A percentile compares a stretch with the other conserved stretches of the same genome.
Evolutionary conservation across 176 grass and related monocot genomes (phyloP).

Genomic region (Oryza punctata): DNA sequence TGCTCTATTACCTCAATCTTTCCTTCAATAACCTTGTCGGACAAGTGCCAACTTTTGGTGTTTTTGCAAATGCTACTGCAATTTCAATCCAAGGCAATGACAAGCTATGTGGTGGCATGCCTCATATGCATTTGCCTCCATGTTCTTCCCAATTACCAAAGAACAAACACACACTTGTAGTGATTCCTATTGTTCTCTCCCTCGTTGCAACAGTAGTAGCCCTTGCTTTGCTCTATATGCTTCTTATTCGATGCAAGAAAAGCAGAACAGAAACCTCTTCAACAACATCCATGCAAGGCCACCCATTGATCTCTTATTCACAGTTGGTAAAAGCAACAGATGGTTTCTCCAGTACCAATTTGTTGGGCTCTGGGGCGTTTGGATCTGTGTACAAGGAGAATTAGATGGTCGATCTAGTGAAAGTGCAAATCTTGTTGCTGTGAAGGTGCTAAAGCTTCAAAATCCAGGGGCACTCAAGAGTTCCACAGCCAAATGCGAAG

Average conservation of each 20-base stretch:
- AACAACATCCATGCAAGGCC: not conserved
- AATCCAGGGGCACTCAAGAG: slow-evolving; percentile 11
- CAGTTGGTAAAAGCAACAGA: slow-evolving; percentile 30
- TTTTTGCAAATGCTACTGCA: slow-evolving; percentile 33
- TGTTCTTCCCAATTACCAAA: not conserved
- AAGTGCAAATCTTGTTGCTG: slow-evolving; percentile 11
- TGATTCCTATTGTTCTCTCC: slow-evolving; percentile 1
- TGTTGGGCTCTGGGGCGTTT: slow-evolving; percentile 38
- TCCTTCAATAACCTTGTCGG: slow-evolving; percentile 40
- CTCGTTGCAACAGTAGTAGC: not conserved
- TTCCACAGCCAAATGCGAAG: slow-evolving; percentile 47
- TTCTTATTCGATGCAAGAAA: not conserved
- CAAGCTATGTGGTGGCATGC: too few relatives aligned
- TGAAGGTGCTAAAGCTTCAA: slow-evolving; percentile 45
- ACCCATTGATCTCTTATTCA: slow-evolving; percentile 15
- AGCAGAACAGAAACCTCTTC: not conserved
- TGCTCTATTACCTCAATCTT: slow-evolving; percentile 18
- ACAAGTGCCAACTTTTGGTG: slow-evolving; percentile 26
- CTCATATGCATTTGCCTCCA: not conserved
- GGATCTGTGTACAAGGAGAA: slow-evolving; percentile 32
- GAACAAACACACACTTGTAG: not conserved
- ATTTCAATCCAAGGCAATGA: slow-evolving; percentile 21
- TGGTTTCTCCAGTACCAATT: not conserved
- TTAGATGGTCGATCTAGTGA: not conserved
- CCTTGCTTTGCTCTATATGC: not conserved